A percentile compares a stretch with the other conserved stretches of the same genome.
Evolutionary conservation across 208 protist species (phyloP).

Genomic region (Crithidia fasciculata): DNA sequence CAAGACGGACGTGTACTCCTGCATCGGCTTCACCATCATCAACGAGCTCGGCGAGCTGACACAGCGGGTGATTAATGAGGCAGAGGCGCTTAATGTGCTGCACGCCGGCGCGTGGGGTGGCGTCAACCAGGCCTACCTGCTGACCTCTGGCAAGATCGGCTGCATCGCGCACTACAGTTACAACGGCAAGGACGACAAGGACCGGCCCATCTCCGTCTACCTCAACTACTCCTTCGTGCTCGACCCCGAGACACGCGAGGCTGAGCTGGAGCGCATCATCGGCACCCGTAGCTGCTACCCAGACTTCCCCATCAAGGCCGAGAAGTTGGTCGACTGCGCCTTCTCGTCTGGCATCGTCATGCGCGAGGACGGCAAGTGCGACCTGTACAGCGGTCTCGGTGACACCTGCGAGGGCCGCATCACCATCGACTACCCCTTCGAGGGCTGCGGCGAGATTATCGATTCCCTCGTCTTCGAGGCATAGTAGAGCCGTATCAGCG

Average conservation of each 20-base stretch:
- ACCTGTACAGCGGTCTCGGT: constrained; percentile 73
- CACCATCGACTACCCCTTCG: constrained; percentile 78
- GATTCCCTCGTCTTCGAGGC: constrained; percentile 41
- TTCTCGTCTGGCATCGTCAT: constrained; percentile 70
- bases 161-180: constrained; percentile 81
- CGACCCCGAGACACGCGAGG: constrained; percentile 49
- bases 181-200: constrained; percentile 47
- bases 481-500: background rate
- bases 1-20: constrained; percentile 54
- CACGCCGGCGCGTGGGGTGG: constrained; percentile 65
- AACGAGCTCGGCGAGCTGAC: constrained; percentile 54
- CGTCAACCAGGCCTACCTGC: constrained; percentile 70
- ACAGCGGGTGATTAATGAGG: constrained; percentile 46
- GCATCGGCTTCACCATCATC: constrained; percentile 68
- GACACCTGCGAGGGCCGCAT: constrained; percentile 69
- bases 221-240: constrained; percentile 72
- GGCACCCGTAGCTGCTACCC: constrained; percentile 69
- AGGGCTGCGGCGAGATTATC: constrained; percentile 56
- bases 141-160: constrained; percentile 58
- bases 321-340: constrained; percentile 58
- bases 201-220: constrained; percentile 50
- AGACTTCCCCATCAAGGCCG: constrained; percentile 50
- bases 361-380: constrained; percentile 70
- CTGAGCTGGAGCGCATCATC: constrained; percentile 51
- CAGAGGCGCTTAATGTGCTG: constrained; percentile 61